Percentiles rank a stretch among this genome's conserved stretches.
Conservation (phyloP, 2,329 filamentous ascomycete species). For the Stagonosporopsis vannaccii region DNA sequence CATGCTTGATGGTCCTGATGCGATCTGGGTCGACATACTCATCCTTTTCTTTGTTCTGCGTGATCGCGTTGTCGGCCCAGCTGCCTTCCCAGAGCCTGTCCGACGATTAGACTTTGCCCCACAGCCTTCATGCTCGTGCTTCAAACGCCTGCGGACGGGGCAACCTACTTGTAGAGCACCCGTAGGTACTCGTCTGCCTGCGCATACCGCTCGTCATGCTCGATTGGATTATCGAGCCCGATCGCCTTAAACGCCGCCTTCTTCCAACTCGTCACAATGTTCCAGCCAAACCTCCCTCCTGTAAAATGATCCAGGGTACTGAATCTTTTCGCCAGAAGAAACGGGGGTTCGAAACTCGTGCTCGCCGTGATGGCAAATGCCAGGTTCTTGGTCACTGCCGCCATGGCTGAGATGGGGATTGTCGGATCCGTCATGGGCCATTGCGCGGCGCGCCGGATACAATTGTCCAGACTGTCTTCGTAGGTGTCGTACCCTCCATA, state of each 20-base stretch:
- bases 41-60: constrained; percentile 61
- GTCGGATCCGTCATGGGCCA: constrained; percentile 71
- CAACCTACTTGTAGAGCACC: constrained; percentile 71
- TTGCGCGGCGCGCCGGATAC: constrained; percentile 67
- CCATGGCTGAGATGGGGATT: constrained; percentile 68
- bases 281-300: constrained; percentile 68
- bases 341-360: constrained; percentile 69
- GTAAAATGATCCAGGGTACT: constrained; percentile 70
- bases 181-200: constrained; percentile 74
- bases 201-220: constrained; percentile 70
- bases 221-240: constrained; percentile 63
- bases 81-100: constrained; percentile 61
- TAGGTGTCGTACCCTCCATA: constrained; percentile 71
- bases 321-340: constrained; percentile 67
- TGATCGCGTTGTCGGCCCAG: constrained; percentile 64
- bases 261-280: constrained; percentile 71
- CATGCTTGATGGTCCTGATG: constrained; percentile 67
- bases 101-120: background rate
- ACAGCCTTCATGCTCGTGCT: too few relatives aligned
- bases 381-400: constrained; percentile 69
- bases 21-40: constrained; percentile 66
- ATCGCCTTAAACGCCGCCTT: constrained; percentile 70
- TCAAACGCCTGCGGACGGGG: too few relatives aligned
- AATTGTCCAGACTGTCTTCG: constrained; percentile 65
- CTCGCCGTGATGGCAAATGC: constrained; percentile 69